Evolutionary conservation across 1,284 basidiomycete species (phyloP).

Genomic region (Afroboletus lepidellus): DNA sequence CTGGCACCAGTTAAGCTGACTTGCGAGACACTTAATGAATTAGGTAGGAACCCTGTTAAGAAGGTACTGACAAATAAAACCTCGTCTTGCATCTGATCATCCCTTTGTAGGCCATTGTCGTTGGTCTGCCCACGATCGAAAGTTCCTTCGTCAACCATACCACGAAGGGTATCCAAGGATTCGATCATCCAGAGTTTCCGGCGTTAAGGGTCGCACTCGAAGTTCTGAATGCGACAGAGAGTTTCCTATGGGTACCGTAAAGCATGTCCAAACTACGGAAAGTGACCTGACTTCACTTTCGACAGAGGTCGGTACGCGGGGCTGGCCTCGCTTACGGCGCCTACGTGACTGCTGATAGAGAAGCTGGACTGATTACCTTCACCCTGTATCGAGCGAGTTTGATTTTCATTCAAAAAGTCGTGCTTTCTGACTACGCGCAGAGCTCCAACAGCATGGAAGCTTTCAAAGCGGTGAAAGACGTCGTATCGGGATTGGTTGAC

Average conservation of each 20-base stretch:
- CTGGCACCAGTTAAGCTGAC: constrained; percentile 71
- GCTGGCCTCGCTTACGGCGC: constrained; percentile 95
- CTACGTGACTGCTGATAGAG: constrained; percentile 74
- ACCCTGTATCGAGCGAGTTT: constrained; percentile 73
- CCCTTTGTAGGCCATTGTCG: constrained; percentile 67
- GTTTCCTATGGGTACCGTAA: constrained; percentile 82
- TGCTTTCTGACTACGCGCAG: constrained; percentile 37
- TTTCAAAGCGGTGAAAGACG: constrained; percentile 76
- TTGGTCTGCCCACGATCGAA: constrained; percentile 92
- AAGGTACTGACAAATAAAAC: constrained; percentile 47
- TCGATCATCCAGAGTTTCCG: constrained; percentile 82
- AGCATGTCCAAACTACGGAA: not conserved
- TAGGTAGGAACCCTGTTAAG: constrained; percentile 73
- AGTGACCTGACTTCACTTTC: constrained; percentile 14
- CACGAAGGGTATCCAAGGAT: constrained; percentile 78
- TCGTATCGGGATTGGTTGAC: constrained; percentile 75
- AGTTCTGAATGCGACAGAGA: constrained; percentile 91
- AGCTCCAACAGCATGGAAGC: constrained; percentile 88
- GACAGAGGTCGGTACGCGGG: constrained; percentile 81
- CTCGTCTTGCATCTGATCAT: constrained; percentile 1
- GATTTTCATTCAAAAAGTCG: not conserved
- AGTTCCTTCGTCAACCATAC: constrained; percentile 86
- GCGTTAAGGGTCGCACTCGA: constrained; percentile 84
- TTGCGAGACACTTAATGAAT: constrained; percentile 67
- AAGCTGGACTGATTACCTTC: constrained; percentile 83